Conservation (phyloP, 2,329 filamentous ascomycete species). For the Fusarium lateritium region DNA sequence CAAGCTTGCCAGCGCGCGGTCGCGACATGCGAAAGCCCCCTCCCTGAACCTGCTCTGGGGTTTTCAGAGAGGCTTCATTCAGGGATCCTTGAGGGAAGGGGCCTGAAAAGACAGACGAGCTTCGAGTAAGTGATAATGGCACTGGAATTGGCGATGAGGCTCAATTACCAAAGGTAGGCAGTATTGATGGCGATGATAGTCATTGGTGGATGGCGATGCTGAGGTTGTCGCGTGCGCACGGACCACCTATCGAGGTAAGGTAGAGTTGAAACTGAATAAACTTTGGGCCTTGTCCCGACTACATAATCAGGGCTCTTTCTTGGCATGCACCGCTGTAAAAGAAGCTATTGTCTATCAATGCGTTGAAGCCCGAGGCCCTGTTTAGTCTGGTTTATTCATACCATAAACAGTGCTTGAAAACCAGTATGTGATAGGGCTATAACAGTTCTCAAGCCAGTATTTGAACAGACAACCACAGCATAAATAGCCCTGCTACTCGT, state of each 20-base stretch:
- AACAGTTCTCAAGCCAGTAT: too few relatives aligned
- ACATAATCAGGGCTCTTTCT: slow-evolving; percentile 9
- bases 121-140: slow-evolving; percentile 2
- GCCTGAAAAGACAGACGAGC: background rate
- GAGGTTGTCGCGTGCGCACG: slow-evolving; percentile 46
- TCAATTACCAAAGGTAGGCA: slow-evolving; percentile 8
- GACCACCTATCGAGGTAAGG: slow-evolving; percentile 22
- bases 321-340: slow-evolving; percentile 1
- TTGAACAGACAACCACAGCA: too few relatives aligned
- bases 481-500: too few relatives aligned
- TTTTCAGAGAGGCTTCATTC: slow-evolving; percentile 45
- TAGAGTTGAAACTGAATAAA: slow-evolving; percentile 37
- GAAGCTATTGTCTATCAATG: too few relatives aligned
- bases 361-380: too few relatives aligned
- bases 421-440: too few relatives aligned
- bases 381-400: too few relatives aligned
- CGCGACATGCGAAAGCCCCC: slow-evolving; percentile 46
- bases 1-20: slow-evolving; percentile 38
- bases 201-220: slow-evolving; percentile 41
- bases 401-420: too few relatives aligned
- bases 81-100: slow-evolving; percentile 30
- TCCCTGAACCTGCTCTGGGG: slow-evolving; percentile 44
- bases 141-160: slow-evolving; percentile 21
- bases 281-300: slow-evolving; percentile 19
- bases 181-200: slow-evolving; percentile 39